Conservation (phyloP, 768 basidiomycete genomes). For the Leccinellum luteum region DNA sequence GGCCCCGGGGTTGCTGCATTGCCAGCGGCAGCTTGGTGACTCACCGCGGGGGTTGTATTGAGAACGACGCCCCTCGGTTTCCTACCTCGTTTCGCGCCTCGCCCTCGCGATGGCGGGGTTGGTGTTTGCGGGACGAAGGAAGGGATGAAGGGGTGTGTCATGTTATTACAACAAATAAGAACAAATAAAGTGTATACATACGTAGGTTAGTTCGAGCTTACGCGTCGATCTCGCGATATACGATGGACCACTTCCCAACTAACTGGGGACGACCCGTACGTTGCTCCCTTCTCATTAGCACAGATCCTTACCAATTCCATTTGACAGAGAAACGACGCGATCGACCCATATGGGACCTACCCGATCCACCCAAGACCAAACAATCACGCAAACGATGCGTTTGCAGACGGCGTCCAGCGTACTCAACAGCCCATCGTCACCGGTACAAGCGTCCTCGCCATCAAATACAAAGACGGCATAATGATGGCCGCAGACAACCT, state of each 20-base stretch:
- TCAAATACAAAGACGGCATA: conserved; percentile 94
- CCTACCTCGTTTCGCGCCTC: conserved; percentile 27
- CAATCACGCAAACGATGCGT: conserved; percentile 50
- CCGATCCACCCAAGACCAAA: conserved; percentile 64
- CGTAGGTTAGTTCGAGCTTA: conserved; percentile 19
- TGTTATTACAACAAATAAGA: conserved; percentile 14
- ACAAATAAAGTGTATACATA: conserved; percentile 23
- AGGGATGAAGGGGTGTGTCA: conserved; percentile 28
- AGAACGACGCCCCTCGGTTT: conserved; percentile 21
- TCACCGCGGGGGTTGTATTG: conserved; percentile 1
- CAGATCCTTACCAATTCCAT: neutral
- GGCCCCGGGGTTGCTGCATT: neutral
- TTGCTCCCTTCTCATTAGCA: neutral
- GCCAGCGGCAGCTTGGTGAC: conserved; percentile 11
- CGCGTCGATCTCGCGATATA: conserved; percentile 13
- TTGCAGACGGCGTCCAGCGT: conserved; percentile 65
- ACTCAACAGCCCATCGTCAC: conserved; percentile 96
- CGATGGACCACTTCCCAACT: conserved; percentile 84
- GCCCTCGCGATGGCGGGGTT: conserved; percentile 22
- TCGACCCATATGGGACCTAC: conserved; percentile 76
- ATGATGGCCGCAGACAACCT: conserved; percentile 99
- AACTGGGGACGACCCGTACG: conserved; percentile 82
- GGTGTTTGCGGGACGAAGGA: conserved; percentile 17
- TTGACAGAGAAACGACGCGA: conserved; percentile 55
- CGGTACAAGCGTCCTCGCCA: conserved; percentile 91